Evolutionary conservation across 148 eudicot species (phyloP).

Genomic region (Fallopia convolvulus): DNA sequence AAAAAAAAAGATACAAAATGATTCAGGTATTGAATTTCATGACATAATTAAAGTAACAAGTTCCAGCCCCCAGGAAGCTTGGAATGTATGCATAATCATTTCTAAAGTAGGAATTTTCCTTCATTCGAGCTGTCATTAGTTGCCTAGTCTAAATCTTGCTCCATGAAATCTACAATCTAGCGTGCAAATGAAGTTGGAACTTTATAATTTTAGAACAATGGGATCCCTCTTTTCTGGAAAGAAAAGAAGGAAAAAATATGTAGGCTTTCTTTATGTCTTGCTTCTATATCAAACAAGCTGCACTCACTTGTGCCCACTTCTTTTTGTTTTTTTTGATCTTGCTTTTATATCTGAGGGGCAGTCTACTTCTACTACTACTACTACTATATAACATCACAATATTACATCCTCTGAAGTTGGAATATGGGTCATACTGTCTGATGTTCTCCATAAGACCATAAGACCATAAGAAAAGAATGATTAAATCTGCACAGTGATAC

Average conservation of each 20-base stretch:
- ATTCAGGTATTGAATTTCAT: neutral
- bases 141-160: neutral
- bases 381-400: neutral
- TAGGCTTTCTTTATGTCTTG: neutral
- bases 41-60: neutral
- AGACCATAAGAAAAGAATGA: neutral
- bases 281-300: neutral
- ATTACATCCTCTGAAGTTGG: neutral
- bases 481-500: neutral
- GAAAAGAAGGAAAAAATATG: neutral
- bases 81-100: neutral
- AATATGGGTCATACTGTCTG: neutral
- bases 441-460: neutral
- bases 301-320: neutral
- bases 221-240: neutral
- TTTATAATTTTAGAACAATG: neutral
- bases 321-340: too few species aligned
- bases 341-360: too few species aligned
- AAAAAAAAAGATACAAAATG: neutral
- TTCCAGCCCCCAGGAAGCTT: constrained; percentile 1
- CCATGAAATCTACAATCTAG: neutral
- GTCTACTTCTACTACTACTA: neutral
- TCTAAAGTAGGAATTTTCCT: neutral
- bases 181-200: neutral
- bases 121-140: neutral